Conservation (phyloP, 2,329 filamentous ascomycete species). For the Mycosphaerella arachidis region DNA sequence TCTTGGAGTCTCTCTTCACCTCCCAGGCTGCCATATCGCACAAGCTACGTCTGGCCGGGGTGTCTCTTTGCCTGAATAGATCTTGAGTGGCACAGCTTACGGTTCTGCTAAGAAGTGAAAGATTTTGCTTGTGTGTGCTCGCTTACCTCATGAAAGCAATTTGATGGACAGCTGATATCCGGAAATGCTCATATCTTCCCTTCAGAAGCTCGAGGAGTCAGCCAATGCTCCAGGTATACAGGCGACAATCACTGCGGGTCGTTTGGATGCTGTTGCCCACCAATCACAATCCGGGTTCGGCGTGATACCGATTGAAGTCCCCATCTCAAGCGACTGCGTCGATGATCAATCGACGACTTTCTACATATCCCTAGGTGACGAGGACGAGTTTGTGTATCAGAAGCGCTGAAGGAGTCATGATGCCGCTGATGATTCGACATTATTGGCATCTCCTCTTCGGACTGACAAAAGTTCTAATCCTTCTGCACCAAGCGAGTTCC, state of each 20-base stretch:
- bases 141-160: neutral
- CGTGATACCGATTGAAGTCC: neutral
- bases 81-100: neutral
- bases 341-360: neutral
- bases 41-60: too few species aligned
- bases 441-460: neutral
- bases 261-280: too few species aligned
- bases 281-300: neutral
- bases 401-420: neutral
- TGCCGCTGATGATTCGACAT: too few species aligned
- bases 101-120: neutral
- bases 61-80: neutral
- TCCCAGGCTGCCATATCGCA: neutral
- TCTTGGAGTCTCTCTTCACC: slow-evolving; percentile 17
- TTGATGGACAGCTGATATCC: neutral
- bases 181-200: neutral
- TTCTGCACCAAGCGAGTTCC: too few species aligned
- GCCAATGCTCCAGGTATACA: neutral
- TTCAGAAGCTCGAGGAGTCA: neutral
- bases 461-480: too few species aligned
- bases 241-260: too few species aligned
- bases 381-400: neutral
- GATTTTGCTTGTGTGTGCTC: neutral
- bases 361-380: too few species aligned
- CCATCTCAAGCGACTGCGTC: neutral